phyloP scores from a whole-genome alignment of 371 early-diverging fungal species.

The Mucor velutinosus region DNA sequence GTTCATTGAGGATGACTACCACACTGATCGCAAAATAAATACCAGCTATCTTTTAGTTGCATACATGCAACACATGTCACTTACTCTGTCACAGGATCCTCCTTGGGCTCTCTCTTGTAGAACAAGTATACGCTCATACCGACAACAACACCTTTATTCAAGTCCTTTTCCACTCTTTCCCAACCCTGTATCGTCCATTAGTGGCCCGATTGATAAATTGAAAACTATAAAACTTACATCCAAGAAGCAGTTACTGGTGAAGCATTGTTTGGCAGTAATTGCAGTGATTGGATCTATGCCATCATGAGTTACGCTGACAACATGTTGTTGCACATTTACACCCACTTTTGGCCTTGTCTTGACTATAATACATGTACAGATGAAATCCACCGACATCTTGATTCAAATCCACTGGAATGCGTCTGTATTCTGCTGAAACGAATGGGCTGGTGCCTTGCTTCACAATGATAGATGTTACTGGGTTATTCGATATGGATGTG shows the following conservation, averaged over 20 bases:
- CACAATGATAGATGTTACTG: conserved; percentile 33
- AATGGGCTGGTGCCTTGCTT: conserved; percentile 33
- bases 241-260: conserved; percentile 47
- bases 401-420: conserved; percentile 39
- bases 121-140: conserved; percentile 54
- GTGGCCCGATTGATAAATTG: background rate
- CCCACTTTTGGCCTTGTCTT: conserved; percentile 32
- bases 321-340: too few relatives aligned
- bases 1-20: conserved; percentile 35
- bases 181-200: conserved; percentile 22
- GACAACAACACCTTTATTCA: conserved; percentile 43
- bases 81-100: conserved; percentile 44
- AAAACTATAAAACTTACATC: conserved; percentile 29
- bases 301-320: background rate
- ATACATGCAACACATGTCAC: background rate
- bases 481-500: conserved; percentile 21
- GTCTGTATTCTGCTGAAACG: conserved; percentile 33
- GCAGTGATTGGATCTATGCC: conserved; percentile 52
- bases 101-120: conserved; percentile 21
- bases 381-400: conserved; percentile 30
- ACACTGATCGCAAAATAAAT: conserved; percentile 14
- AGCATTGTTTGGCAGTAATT: conserved; percentile 54
- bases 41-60: background rate
- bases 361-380: conserved; percentile 36
- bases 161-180: conserved; percentile 36